Base-by-base conservation (phyloP, 1,284 basidiomycete species). In the Ceratobasidium sp. region DNA sequence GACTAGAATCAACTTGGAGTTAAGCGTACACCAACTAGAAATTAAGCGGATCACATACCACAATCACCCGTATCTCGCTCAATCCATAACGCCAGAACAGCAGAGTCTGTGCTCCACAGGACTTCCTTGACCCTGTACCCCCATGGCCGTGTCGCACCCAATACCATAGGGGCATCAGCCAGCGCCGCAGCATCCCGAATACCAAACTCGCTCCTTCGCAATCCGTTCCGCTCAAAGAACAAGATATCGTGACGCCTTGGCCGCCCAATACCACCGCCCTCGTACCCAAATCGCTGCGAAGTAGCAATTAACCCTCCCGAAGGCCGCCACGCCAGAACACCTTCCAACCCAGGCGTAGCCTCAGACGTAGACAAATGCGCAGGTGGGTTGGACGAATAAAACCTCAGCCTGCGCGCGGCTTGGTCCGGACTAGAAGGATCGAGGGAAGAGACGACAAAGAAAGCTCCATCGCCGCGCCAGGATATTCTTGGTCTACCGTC, bases 181-280 rank as follows among this genome's bases (percentile, higher is more conserved):
- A 79, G 79, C n/a, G 25, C 76, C 83, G 81, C 82, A 82, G 78
- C 82, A 82, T 89, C 88, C 54, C 91, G 85, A 76, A 99, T 82
- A 65, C 87, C 88, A 83, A 98, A 99, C 67, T 98, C 96, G 11
- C 96, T 95, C 81, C 98, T 94, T 73, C 96, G 86, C 77, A 99
- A 84, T 0, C 97, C 98, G 83, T 99, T 99, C 79, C 95, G 87
- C 85, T 99, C 97, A 79, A 98, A 96, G 84, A 99, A 98, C 0
- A 99, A 91, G 0, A 99, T 86, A 80, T 98, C 95, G 82, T 97
- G 93, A 70, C 92, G 87, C 4, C 89, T 92, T 44, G 87, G 87
- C 67, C 86, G 88, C 0, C 92, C 93, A 54, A 89, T 86, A 2
- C 91, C 92, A 13, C 91, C 90, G 22, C 91, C 90, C 77, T 90